Conservation (phyloP, 1,284 basidiomycete genomes). For the Trichosporon ovoides region DNA sequence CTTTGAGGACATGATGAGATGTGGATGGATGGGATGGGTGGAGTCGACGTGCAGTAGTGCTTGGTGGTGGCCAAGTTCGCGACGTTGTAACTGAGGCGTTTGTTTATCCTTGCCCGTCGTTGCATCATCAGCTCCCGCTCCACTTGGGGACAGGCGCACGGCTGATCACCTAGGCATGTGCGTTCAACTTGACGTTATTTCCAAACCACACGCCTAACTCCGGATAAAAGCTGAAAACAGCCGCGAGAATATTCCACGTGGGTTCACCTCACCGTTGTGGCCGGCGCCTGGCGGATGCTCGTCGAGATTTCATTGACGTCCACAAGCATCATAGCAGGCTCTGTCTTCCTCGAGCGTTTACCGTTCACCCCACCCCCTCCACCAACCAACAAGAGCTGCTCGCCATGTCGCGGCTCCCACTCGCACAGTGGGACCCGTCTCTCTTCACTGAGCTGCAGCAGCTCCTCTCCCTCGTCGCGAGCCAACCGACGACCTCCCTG, state of each 20-base stretch:
- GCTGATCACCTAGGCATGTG: neutral
- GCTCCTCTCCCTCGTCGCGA: constrained; percentile 32
- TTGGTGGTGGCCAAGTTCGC: constrained; percentile 17
- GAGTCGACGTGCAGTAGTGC: constrained; percentile 10
- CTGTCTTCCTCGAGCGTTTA: constrained; percentile 4
- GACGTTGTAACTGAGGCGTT: constrained; percentile 6
- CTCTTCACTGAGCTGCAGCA: constrained; percentile 39
- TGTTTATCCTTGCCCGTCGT: neutral
- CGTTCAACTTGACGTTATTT: neutral
- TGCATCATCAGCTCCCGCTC: neutral
- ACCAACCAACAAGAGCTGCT: neutral
- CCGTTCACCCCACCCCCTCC: neutral
- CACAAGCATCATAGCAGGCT: constrained; percentile 5
- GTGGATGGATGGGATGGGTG: constrained; percentile 19
- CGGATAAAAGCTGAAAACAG: constrained; percentile 1
- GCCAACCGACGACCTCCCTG: constrained; percentile 36
- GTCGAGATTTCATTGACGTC: constrained; percentile 9
- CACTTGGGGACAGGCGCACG: neutral
- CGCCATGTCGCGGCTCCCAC: constrained; percentile 28
- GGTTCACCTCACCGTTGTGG: neutral
- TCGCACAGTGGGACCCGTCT: constrained; percentile 38
- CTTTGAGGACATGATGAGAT: constrained; percentile 41
- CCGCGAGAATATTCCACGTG: constrained; percentile 1
- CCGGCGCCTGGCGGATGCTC: neutral
- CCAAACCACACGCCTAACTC: neutral